Evolutionary conservation across 1,284 basidiomycete genomes (phyloP), one percentile per base, ranked within the genome.

Genomic region (Rhodotorula sp.): DNA sequence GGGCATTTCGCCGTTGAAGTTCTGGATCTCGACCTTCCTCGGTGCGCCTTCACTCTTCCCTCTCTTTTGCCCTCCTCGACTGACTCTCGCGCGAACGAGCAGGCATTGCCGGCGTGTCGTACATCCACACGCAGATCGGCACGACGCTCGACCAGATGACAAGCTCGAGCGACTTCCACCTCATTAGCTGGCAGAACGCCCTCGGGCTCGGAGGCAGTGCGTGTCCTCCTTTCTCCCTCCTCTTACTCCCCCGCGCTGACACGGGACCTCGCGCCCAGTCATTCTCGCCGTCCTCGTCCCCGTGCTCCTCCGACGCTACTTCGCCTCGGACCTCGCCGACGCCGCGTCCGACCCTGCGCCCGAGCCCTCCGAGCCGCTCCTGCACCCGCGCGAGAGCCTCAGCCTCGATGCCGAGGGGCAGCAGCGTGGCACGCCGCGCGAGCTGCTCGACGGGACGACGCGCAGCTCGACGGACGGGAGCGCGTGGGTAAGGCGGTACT

Each of bases 121-220:
- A 96, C 73, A 98, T 99, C 78, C 96, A 99, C 81, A 93, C 92
- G 0, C 94, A 93, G 19, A 96, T 99, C 74, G 96, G 96, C 4
- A 90, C 91, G 54, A 81, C 82, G 60, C 85, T 99, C 45, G 95
- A 97, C 78, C 88, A 94, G 74, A 97, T 99, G 93, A 95, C 95
- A 7, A 89, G 88, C 53, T 86, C 94, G 0, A 90, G 88, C 53
- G 95, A 97, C 81, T 97, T 98, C 81, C 89, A 95, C 80, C 86
- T 98, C 64, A 88, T 98, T 75, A 95, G 58, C 27, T 71, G 67
- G 70, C 68, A 73, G 59, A 77, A 77, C 49, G 75, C 65, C 0
- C 42, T 73, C 91, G 67, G 89, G 89, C 48, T 72, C 8, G 72
- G 74, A 4, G 74, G 74, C 45, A 68, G 70, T 74, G 41, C 9